These are phyloP conservation scores for Ceratocystis destructans DNA, from an alignment of 2,329 filamentous ascomycete genomes.

Conservation along the genomic window DNA sequence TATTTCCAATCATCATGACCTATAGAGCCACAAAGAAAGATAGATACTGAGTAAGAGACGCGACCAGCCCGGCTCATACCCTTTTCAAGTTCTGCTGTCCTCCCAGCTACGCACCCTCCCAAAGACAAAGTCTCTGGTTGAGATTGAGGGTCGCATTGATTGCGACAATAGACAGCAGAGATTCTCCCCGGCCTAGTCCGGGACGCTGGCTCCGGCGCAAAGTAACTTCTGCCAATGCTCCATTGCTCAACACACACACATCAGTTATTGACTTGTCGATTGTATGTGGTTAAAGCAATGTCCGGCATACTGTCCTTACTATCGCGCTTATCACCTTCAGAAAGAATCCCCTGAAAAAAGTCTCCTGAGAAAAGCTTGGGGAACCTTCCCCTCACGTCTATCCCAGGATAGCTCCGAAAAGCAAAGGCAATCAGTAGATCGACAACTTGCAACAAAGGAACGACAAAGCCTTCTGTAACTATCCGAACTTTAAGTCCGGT, in stretches of 20 bases:
- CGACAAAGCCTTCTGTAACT: background rate
- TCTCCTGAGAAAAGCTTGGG: no score
- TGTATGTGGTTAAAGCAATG: constrained; percentile 2
- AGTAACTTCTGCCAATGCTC: constrained; percentile 31
- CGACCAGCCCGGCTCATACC: constrained; percentile 36
- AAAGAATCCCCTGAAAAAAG: constrained; percentile 30
- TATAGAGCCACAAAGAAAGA: constrained; percentile 17
- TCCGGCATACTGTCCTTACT: constrained; percentile 35
- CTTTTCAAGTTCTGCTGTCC: constrained; percentile 18
- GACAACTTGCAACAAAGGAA: background rate
- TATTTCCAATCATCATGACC: background rate
- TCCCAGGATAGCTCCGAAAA: background rate
- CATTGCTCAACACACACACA: background rate
- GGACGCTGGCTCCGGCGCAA: constrained; percentile 45
- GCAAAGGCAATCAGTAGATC: constrained; percentile 4
- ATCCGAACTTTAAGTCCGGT: no score
- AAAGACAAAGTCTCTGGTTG: constrained; percentile 22
- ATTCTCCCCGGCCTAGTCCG: constrained; percentile 41
- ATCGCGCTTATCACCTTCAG: constrained; percentile 47
- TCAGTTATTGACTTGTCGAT: background rate
- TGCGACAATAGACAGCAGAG: constrained; percentile 2
- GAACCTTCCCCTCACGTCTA: background rate
- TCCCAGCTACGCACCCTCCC: constrained; percentile 11
- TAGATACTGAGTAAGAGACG: constrained; percentile 29
- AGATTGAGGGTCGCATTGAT: constrained; percentile 11